These are phyloP conservation scores for Cephaloascus fragrans DNA, from an alignment of 805 yeast genomes.

Conservation along the genomic window DNA sequence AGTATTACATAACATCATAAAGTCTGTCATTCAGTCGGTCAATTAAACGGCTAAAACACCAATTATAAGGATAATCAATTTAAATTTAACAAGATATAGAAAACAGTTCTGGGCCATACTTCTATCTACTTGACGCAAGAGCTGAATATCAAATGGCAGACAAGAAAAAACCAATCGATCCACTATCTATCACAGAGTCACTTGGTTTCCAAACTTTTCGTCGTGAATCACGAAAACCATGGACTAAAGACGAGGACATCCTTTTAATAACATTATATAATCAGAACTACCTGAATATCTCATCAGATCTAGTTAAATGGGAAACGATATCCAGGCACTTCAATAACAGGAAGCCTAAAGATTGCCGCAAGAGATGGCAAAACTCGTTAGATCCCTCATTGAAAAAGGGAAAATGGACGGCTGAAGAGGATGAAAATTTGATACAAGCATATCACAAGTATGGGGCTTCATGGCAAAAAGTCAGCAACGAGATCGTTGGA, in stretches of 20 bases:
- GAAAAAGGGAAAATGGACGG: slow-evolving; percentile 81
- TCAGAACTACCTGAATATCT: slow-evolving; percentile 19
- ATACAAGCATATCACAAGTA: slow-evolving; percentile 51
- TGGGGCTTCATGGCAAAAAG: slow-evolving; percentile 84
- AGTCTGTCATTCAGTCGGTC: too few species aligned
- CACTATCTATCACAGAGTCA: slow-evolving; percentile 54
- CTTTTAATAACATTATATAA: slow-evolving; percentile 34
- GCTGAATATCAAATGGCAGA: too few species aligned
- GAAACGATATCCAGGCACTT: slow-evolving; percentile 39
- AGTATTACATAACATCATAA: too few species aligned
- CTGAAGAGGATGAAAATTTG: slow-evolving; percentile 63
- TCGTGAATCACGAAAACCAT: slow-evolving; percentile 50
- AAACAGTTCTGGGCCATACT: too few species aligned
- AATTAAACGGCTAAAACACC: too few species aligned
- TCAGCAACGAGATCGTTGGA: slow-evolving; percentile 66
- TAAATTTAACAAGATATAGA: too few species aligned
- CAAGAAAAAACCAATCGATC: slow-evolving; percentile 28
- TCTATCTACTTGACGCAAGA: too few species aligned
- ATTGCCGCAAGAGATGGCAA: slow-evolving; percentile 82
- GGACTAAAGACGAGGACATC: slow-evolving; percentile 73
- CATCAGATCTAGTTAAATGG: slow-evolving; percentile 48
- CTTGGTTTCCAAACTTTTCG: slow-evolving; percentile 69
- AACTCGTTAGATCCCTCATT: slow-evolving; percentile 77
- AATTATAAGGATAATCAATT: too few species aligned
- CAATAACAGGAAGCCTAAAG: slow-evolving; percentile 58